Base-by-base conservation (phyloP, 345 rosid species). In the Melaleuca alternifolia region DNA sequence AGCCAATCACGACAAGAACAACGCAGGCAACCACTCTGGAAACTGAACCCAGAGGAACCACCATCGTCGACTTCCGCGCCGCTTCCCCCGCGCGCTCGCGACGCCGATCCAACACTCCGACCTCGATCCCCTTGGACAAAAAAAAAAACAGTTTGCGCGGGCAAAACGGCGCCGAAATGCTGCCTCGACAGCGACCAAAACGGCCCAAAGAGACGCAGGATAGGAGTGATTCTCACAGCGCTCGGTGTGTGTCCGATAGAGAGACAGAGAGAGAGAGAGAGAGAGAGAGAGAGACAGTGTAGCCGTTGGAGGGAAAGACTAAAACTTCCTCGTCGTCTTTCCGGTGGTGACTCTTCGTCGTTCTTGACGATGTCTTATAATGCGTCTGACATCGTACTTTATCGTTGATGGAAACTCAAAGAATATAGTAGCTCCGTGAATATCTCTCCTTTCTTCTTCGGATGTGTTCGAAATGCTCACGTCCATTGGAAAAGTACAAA, bases 1-100 rank as follows among this genome's bases (percentile, higher is more conserved):
- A 89, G 87, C 89, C 91, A 46, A 86, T 87, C 87, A 91, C 83
- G 62, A 90, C 41, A 85, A 91, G 52, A 86, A 92, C 81, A 87
- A 90, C 84, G 81, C 81, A 71, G 81, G 18, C 81, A 71, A 71
- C 48, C 81, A 5, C 81, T 5, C 81, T 71, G 81, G 48, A 71
- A 71, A 71, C 81, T 18, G 7, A 71, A 71, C 81, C 81, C 81
- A 71, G 79, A 71, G 79, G 79, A 46, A 71, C 24, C 79, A 1
- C 81, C 81, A 71, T 71, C 81, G 14, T 41, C 18, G 37, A 37
- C 81, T 71, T 71, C 81, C 81, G 12, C 46, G 24, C 46, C 33
- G 48, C 81, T 71, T 71, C 48, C 13, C 79, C 48, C 24, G 10
- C 23, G 10, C 41, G 41, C 23, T 8, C 44, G 77, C 81, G 48